phyloP scores from a whole-genome alignment of 352 stramenopile genomes.

The Phytophthora crassamura region DNA sequence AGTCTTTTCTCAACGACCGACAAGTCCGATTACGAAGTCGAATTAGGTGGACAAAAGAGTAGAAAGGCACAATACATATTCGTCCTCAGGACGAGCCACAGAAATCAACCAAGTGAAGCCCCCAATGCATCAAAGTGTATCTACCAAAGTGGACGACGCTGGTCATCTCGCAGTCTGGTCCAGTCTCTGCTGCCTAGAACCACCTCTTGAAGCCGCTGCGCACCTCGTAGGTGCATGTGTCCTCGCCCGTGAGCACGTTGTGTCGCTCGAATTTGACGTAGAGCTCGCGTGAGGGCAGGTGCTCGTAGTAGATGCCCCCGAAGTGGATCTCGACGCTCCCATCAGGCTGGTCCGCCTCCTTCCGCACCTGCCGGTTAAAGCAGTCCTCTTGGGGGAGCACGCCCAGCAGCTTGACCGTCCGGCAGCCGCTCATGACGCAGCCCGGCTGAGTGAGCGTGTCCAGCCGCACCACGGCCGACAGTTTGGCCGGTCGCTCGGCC shows the following conservation, averaged over 20 bases:
- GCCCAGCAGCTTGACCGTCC: conserved; percentile 36
- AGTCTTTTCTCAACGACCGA: too few relatives aligned
- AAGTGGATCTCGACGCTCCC: conserved; percentile 52
- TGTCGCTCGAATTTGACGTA: conserved; percentile 64
- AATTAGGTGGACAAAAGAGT: too few relatives aligned
- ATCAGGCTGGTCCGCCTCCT: conserved; percentile 45
- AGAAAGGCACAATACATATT: too few relatives aligned
- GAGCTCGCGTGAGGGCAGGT: conserved; percentile 56
- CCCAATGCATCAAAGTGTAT: too few relatives aligned
- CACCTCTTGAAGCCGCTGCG: conserved; percentile 62
- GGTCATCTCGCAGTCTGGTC: too few relatives aligned
- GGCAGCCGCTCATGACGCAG: conserved; percentile 54
- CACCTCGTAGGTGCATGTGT: conserved; percentile 59
- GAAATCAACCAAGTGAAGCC: too few relatives aligned
- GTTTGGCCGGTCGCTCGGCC: conserved; percentile 38
- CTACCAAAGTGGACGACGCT: neutral
- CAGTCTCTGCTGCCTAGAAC: conserved; percentile 40
- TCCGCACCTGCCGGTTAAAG: conserved; percentile 48
- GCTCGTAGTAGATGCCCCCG: conserved; percentile 66
- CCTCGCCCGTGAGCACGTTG: conserved; percentile 54
- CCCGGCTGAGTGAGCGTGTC: conserved; percentile 59
- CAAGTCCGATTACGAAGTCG: too few relatives aligned
- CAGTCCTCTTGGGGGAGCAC: conserved; percentile 53
- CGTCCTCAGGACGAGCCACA: too few relatives aligned
- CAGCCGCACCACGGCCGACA: conserved; percentile 50